Evolutionary conservation across 768 basidiomycete species (phyloP), one percentile per base, ranked within the genome.

Genomic region (Mycena leptocephala): DNA sequence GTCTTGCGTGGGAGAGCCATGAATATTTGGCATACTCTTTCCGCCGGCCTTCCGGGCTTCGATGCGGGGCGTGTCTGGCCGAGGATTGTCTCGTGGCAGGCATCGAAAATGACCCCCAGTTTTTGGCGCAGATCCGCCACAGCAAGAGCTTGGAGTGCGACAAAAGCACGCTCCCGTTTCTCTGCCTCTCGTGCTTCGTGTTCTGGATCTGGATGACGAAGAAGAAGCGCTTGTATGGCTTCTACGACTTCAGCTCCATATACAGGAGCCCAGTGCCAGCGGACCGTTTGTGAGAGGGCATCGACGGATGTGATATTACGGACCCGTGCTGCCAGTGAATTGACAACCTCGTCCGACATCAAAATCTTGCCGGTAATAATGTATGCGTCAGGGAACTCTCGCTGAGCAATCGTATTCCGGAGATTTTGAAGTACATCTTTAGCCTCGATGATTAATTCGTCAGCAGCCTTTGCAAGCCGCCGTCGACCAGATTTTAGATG

Each of bases 171-270:
- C 51, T 70, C 55, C 28, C 53, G 28, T 39, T 63, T 37, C 11
- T 61, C 37, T 28, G 18, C 61, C 39, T 59, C 59, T 3, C 32
- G 46, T 11, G 67, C 74, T 33, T 48, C 18, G 0, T 7, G n/a
- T 28, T 69, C 61, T 13, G 39, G 5, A 59, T 76, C 75, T 22
- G 66, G 78, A 46, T 43, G 53, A 10, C 28, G 24, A 5, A 53
- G 26, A n/a, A 76, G 37, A 18, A 68, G 35, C 5, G 30, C 28
- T 63, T 53, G 26, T 9, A 77, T 68, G 5, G 66, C 58, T 3
- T n/a, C n/a, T 20, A 77, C 72, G 24, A 77, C 71, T 20, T 72
- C 46, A 2, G 3, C 22, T 3, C 72, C 76, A 37, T 63, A 73
- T 26, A 11, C 24, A 1, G 69, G 46, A 28, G 72, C 55, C 55